These are phyloP conservation scores for Xylariaceae sp. DNA, from an alignment of 2,329 filamentous ascomycete species.

Conservation along the genomic window DNA sequence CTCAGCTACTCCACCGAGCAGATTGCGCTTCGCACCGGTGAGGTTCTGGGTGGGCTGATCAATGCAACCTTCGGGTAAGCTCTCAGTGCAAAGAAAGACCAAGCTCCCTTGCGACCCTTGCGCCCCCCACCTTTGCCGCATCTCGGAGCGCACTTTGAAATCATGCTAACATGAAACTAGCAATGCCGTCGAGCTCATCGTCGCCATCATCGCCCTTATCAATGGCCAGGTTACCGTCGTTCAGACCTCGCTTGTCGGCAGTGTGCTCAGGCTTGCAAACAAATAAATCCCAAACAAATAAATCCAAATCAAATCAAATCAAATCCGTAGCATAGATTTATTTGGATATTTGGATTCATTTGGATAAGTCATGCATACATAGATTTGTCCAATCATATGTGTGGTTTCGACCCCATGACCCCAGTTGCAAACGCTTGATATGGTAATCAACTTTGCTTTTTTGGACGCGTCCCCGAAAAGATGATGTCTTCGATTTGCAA, in stretches of 20 bases:
- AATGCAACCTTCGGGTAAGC: constrained; percentile 93
- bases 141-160: too few relatives aligned
- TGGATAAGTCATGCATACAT: neutral
- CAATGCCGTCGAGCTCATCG: constrained; percentile 85
- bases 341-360: neutral
- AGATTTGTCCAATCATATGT: neutral
- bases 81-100: too few relatives aligned
- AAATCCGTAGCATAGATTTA: too few relatives aligned
- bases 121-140: too few relatives aligned
- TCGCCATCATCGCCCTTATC: constrained; percentile 75
- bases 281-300: constrained; percentile 1
- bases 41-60: constrained; percentile 80
- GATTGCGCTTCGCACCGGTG: constrained; percentile 73
- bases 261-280: constrained; percentile 53
- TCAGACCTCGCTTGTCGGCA: constrained; percentile 86
- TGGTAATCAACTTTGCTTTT: neutral
- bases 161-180: too few relatives aligned
- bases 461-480: neutral
- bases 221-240: constrained; percentile 76
- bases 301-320: too few relatives aligned
- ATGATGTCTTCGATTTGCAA: neutral
- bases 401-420: neutral
- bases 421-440: neutral
- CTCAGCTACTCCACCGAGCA: constrained; percentile 88
- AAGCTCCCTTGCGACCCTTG: too few relatives aligned